Conservation (phyloP, 192 early-diverging fungal genomes). For the Phycomyces nitens region DNA sequence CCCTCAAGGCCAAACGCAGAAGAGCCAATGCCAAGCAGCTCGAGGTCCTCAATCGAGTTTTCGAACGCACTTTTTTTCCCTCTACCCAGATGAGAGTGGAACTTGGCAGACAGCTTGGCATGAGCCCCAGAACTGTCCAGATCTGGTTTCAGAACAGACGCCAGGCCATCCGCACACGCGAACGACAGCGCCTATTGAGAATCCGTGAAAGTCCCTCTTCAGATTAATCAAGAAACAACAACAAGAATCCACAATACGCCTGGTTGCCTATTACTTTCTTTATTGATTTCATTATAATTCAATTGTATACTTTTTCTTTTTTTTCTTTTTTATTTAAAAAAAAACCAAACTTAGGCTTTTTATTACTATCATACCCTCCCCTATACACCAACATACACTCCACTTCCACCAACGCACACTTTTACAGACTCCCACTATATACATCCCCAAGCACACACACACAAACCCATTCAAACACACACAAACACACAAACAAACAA, state of each 20-base stretch:
- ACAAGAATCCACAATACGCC: too few relatives aligned
- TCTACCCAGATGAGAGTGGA: constrained; percentile 75
- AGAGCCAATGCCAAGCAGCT: constrained; percentile 76
- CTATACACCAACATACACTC: too few relatives aligned
- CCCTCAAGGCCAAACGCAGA: constrained; percentile 72
- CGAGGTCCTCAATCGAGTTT: constrained; percentile 71
- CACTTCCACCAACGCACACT: too few relatives aligned
- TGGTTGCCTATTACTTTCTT: too few relatives aligned
- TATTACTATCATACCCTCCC: too few relatives aligned
- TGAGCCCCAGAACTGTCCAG: constrained; percentile 90
- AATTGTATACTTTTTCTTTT: neutral
- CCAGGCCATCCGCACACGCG: constrained; percentile 62
- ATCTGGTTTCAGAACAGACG: constrained; percentile 98
- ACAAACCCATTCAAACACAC: too few relatives aligned
- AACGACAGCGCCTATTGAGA: constrained; percentile 19
- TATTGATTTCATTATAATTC: neutral
- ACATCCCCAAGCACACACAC: too few relatives aligned
- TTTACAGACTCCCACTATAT: too few relatives aligned
- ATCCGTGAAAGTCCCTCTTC: constrained; percentile 6
- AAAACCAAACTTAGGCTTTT: too few relatives aligned
- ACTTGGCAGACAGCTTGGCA: constrained; percentile 74
- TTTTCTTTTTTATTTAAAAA: neutral
- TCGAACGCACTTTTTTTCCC: constrained; percentile 77
- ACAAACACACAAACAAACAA: too few relatives aligned
- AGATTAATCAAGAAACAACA: too few relatives aligned